Conservation (phyloP, 768 basidiomycete genomes). For the Rhizopogon salebrosus region DNA sequence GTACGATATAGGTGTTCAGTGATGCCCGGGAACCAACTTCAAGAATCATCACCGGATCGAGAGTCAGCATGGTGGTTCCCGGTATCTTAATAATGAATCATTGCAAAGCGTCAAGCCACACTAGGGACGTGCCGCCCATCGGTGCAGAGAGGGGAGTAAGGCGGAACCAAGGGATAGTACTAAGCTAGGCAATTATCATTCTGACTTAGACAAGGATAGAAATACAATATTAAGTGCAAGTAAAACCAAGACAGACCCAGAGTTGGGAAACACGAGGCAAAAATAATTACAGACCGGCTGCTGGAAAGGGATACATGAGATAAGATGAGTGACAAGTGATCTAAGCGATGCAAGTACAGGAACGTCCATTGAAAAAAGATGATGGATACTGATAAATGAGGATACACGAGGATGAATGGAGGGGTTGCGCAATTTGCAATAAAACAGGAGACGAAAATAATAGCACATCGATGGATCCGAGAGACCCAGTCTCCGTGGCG, state of each 20-base stretch:
- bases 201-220: not conserved
- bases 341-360: not conserved
- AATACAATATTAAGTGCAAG: not conserved
- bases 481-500: not conserved
- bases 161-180: not conserved
- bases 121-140: no score
- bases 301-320: not conserved
- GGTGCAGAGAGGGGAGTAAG: not conserved
- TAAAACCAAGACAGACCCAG: not conserved
- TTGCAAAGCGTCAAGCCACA: not conserved
- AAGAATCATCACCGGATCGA: constrained; percentile 12
- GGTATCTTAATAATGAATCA: constrained; percentile 11
- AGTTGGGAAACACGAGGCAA: not conserved
- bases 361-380: not conserved
- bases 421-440: not conserved
- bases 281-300: not conserved
- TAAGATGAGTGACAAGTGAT: not conserved
- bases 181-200: not conserved
- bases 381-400: not conserved
- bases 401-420: not conserved
- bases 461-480: not conserved
- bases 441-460: not conserved
- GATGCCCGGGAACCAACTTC: not conserved
- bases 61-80: constrained; percentile 4
- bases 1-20: not conserved